Evolutionary conservation across 2,329 filamentous ascomycete genomes (phyloP).

Genomic region (Myriosclerotinia scirpicola): DNA sequence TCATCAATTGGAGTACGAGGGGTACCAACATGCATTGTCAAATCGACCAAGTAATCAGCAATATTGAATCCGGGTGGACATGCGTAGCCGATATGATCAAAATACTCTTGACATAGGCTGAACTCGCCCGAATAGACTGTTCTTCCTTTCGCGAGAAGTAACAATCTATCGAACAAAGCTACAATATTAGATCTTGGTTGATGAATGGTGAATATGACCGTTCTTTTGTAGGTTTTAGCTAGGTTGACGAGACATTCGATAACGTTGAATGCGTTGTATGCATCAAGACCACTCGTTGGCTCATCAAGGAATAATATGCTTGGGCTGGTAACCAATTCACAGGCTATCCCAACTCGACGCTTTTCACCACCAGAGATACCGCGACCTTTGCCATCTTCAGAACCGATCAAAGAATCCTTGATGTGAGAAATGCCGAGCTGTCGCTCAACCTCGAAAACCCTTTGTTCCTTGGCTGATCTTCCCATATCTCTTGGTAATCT

Average conservation of each 20-base stretch:
- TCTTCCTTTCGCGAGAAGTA: conserved; percentile 83
- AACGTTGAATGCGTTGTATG: conserved; percentile 97
- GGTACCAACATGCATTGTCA: conserved; percentile 90
- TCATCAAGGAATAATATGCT: conserved; percentile 97
- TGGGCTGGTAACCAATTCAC: conserved; percentile 94
- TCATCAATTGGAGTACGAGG: conserved; percentile 55
- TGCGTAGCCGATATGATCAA: conserved; percentile 85
- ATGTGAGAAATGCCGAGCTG: conserved; percentile 95
- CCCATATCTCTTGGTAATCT: conserved; percentile 93
- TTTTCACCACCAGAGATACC: conserved; percentile 98
- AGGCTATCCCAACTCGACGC: conserved; percentile 92
- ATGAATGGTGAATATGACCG: conserved; percentile 97
- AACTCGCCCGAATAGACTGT: conserved; percentile 95
- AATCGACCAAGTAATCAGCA: conserved; percentile 93
- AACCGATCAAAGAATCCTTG: conserved; percentile 91
- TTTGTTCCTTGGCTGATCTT: conserved; percentile 80
- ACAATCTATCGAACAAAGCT: conserved; percentile 90
- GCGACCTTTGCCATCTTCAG: conserved; percentile 88
- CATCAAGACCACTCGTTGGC: conserved; percentile 92
- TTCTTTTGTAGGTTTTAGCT: conserved; percentile 94
- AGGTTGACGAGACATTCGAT: conserved; percentile 93
- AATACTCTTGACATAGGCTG: conserved; percentile 83
- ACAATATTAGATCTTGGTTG: conserved; percentile 98
- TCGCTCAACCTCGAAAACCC: conserved; percentile 89
- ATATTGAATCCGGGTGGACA: conserved; percentile 98